A percentile compares a stretch with the other conserved stretches of the same genome.
Conservation (phyloP, 139 green algal species). For the Monoraphidium neglectum region DNA sequence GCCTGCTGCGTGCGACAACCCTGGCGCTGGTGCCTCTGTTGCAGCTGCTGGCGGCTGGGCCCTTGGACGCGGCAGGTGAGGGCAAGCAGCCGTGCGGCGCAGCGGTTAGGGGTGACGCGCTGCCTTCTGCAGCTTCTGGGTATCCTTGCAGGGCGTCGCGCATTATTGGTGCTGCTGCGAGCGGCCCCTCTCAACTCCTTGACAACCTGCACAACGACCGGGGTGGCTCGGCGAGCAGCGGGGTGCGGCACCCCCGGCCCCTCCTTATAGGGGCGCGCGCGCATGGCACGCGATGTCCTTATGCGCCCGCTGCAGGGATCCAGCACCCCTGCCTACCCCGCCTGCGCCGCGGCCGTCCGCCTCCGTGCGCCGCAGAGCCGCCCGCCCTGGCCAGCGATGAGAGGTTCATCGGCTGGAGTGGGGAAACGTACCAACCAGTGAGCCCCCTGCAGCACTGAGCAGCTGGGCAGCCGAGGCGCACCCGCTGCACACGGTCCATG, state of each 20-base stretch:
- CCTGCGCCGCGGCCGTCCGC: not conserved
- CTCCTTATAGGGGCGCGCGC: not conserved
- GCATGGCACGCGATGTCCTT: not conserved
- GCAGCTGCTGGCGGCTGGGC: too few relatives aligned
- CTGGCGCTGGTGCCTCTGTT: too few relatives aligned
- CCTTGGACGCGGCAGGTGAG: too few relatives aligned
- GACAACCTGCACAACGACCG: not conserved
- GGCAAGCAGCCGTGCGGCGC: too few relatives aligned
- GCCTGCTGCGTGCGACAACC: too few relatives aligned
- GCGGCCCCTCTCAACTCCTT: too few relatives aligned
- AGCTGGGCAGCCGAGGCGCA: not conserved
- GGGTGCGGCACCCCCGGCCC: not conserved
- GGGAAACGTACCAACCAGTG: slow-evolving; percentile 26
- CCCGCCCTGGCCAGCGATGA: slow-evolving; percentile 3
- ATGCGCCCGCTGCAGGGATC: too few relatives aligned
- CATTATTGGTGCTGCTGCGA: too few relatives aligned
- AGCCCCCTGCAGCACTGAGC: not conserved
- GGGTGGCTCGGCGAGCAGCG: not conserved
- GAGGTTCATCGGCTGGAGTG: slow-evolving; percentile 30
- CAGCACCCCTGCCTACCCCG: not conserved
- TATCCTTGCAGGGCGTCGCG: too few relatives aligned
- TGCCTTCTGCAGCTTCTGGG: too few relatives aligned
- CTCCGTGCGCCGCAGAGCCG: not conserved
- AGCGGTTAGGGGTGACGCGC: too few relatives aligned
- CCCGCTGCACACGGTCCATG: too few relatives aligned